These are phyloP conservation scores for Salix arbutifolia DNA, from an alignment of 345 rosid genomes.

Conservation along the genomic window DNA sequence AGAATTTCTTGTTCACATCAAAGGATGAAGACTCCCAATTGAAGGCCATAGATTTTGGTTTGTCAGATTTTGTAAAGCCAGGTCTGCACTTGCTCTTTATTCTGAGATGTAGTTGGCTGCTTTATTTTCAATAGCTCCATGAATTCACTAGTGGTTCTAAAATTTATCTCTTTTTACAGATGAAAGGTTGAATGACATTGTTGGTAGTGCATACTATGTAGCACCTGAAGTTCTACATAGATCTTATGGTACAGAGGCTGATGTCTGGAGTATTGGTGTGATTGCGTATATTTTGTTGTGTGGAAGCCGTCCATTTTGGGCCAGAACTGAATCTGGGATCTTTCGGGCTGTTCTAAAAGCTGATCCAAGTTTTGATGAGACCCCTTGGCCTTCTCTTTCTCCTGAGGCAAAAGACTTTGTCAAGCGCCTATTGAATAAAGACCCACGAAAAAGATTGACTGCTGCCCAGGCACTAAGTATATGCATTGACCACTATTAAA, in stretches of 20 bases:
- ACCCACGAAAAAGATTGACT: constrained; percentile 84
- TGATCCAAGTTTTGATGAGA: constrained; percentile 82
- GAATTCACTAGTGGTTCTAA: neutral
- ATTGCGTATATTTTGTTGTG: constrained; percentile 92
- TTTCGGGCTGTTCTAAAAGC: constrained; percentile 87
- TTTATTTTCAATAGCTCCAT: neutral
- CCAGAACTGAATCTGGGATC: constrained; percentile 96
- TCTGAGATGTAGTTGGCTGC: neutral
- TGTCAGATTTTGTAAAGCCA: constrained; percentile 96
- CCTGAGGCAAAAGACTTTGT: constrained; percentile 87
- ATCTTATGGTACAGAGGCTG: constrained; percentile 95
- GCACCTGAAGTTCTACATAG: constrained; percentile 99
- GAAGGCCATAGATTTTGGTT: constrained; percentile 93
- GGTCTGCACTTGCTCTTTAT: constrained; percentile 33
- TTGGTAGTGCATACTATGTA: constrained; percentile 96
- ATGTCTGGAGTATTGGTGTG: constrained; percentile 97
- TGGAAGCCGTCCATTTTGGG: constrained; percentile 99
- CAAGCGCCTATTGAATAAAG: constrained; percentile 69
- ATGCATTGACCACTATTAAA: constrained; percentile 16
- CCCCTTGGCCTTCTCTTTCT: constrained; percentile 92
- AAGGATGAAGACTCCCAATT: constrained; percentile 82
- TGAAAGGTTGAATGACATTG: constrained; percentile 93
- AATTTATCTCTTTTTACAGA: constrained; percentile 45
- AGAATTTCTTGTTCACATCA: constrained; percentile 84
- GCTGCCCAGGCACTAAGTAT: constrained; percentile 92